phyloP scores from a whole-genome alignment of 768 basidiomycete genomes.

The Leccinum longicurvipes region DNA sequence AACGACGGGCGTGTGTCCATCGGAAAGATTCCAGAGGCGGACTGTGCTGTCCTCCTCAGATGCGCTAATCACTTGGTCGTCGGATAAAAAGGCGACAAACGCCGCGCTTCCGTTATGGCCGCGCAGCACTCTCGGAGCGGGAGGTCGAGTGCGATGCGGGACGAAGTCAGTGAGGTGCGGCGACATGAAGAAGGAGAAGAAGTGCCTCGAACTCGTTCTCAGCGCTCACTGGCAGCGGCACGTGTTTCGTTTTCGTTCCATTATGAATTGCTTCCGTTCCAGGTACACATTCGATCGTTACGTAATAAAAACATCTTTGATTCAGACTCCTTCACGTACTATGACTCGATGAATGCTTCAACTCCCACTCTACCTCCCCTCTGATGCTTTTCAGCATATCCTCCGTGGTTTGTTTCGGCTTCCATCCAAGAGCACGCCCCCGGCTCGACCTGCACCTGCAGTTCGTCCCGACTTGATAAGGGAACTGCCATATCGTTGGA shows the following conservation, averaged over 20 bases:
- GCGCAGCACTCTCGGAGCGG: slow-evolving; percentile 2
- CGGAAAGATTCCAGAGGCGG: slow-evolving; percentile 14
- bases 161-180: neutral
- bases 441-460: slow-evolving; percentile 20
- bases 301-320: neutral
- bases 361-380: slow-evolving; percentile 20
- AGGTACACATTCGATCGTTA: neutral
- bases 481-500: slow-evolving; percentile 6
- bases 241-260: neutral
- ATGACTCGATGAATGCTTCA: slow-evolving; percentile 6
- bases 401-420: slow-evolving; percentile 30
- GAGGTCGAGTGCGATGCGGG: neutral
- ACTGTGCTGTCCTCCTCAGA: slow-evolving; percentile 17
- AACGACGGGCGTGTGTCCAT: slow-evolving; percentile 1
- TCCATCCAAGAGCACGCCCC: slow-evolving; percentile 26
- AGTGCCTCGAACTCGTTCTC: too few relatives aligned
- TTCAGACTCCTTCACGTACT: too few relatives aligned
- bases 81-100: slow-evolving; percentile 19
- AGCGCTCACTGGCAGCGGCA: neutral
- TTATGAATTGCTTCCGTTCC: neutral
- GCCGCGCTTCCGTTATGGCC: slow-evolving; percentile 12
- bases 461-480: slow-evolving; percentile 20
- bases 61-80: slow-evolving; percentile 15
- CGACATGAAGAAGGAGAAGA: slow-evolving; percentile 1
- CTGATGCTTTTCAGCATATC: slow-evolving; percentile 21